Percentiles rank a stretch among this genome's conserved stretches.
Conservation (phyloP, 257 asterid genomes). For the Oldenlandia corymbosa region DNA sequence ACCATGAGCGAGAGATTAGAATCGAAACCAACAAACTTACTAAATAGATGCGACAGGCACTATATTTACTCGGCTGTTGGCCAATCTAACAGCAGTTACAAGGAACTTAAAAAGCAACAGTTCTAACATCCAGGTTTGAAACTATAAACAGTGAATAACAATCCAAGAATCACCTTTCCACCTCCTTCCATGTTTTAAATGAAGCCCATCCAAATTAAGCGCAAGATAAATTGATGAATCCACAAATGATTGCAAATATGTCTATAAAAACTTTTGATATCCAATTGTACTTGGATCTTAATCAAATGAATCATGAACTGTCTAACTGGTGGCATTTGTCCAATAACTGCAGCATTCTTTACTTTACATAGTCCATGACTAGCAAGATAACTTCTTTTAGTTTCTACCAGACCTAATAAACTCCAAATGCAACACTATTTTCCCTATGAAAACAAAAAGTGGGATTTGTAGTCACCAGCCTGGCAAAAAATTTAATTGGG, state of each 20-base stretch:
- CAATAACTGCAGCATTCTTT: background rate
- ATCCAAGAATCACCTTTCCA: no score
- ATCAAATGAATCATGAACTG: background rate
- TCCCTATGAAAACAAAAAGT: background rate
- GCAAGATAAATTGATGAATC: background rate
- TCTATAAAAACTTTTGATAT: background rate
- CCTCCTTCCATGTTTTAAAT: background rate
- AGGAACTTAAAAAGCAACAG: background rate
- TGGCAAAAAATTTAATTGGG: conserved; percentile 2
- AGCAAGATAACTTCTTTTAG: background rate
- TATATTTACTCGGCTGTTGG: background rate
- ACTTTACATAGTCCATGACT: background rate
- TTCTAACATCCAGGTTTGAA: background rate
- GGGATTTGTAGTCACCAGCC: conserved; percentile 7
- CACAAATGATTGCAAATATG: background rate
- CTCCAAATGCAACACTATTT: background rate
- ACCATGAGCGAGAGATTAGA: conserved; percentile 22
- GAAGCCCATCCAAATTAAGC: background rate
- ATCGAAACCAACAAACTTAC: background rate
- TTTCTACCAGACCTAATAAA: background rate
- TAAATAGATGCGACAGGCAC: background rate
- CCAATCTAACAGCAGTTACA: background rate
- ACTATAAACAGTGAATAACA: background rate
- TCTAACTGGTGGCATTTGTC: conserved; percentile 1
- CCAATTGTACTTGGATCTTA: background rate